Evolutionary conservation across 352 stramenopile genomes (phyloP).

Genomic region (Globisporangium barbulae): DNA sequence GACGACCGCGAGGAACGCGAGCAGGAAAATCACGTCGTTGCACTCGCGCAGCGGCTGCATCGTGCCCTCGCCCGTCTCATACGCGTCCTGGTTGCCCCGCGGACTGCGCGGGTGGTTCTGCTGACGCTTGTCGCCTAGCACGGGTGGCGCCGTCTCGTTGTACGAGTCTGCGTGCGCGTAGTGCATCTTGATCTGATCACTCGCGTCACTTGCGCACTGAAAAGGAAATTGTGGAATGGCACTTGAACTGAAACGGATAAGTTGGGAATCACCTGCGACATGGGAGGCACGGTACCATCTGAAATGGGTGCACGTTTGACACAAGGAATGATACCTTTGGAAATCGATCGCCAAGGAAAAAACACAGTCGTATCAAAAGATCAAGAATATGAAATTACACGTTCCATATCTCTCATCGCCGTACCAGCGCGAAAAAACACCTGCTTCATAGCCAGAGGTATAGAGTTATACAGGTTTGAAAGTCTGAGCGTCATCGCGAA

Average conservation of each 20-base stretch:
- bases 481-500: background rate
- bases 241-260: background rate
- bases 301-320: background rate
- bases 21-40: conserved; percentile 74
- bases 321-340: background rate
- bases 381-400: background rate
- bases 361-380: background rate
- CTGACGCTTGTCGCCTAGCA: background rate
- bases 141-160: background rate
- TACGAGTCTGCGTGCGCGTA: conserved; percentile 1
- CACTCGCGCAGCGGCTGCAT: conserved; percentile 38
- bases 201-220: conserved; percentile 2
- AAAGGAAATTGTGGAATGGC: conserved; percentile 8
- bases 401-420: background rate
- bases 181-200: conserved; percentile 2
- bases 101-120: conserved; percentile 3
- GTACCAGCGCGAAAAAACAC: too few species aligned
- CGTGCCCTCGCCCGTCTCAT: conserved; percentile 15
- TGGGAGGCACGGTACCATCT: too few species aligned
- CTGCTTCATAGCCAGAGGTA: background rate
- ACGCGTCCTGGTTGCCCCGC: background rate
- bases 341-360: background rate
- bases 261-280: background rate
- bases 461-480: background rate
- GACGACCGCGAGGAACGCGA: conserved; percentile 61